These are phyloP conservation scores for Metschnikowia noctiluminum DNA, from an alignment of 805 yeast genomes.

Conservation along the genomic window DNA sequence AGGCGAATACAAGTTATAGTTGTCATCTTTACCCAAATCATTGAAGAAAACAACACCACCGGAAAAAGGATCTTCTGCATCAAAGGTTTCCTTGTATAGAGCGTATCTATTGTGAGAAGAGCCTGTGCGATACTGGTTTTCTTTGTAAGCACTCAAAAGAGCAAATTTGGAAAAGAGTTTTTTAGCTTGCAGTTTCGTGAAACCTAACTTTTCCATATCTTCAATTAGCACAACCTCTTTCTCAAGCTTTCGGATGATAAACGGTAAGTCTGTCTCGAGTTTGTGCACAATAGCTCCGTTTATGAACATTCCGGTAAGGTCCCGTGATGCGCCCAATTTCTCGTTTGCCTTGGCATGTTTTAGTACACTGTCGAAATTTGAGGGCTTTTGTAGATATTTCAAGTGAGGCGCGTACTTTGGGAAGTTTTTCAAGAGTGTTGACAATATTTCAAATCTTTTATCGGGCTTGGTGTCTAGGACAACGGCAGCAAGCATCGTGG, in stretches of 20 bases:
- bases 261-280: slow-evolving; percentile 41
- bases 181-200: slow-evolving; percentile 31
- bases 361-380: slow-evolving; percentile 9
- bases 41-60: slow-evolving; percentile 67
- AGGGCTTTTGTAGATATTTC: not conserved
- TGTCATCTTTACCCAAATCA: slow-evolving; percentile 63
- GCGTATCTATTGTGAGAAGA: slow-evolving; percentile 34
- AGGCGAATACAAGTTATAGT: slow-evolving; percentile 44
- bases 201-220: slow-evolving; percentile 28
- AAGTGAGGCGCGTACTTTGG: slow-evolving; percentile 15
- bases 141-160: slow-evolving; percentile 37
- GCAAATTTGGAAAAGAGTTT: slow-evolving; percentile 36
- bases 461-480: slow-evolving; percentile 3
- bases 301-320: slow-evolving; percentile 52
- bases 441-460: slow-evolving; percentile 1
- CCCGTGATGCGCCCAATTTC: slow-evolving; percentile 35
- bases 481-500: slow-evolving; percentile 9
- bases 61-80: slow-evolving; percentile 12
- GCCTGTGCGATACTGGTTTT: slow-evolving; percentile 34
- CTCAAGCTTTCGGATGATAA: slow-evolving; percentile 38
- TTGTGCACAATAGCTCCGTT: slow-evolving; percentile 66
- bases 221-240: slow-evolving; percentile 24
- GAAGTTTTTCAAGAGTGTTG: slow-evolving; percentile 7
- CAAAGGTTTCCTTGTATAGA: slow-evolving; percentile 26
- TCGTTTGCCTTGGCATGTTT: slow-evolving; percentile 29